phyloP scores from a whole-genome alignment of 306 rosid species.

The Hippophae gyantsensis region DNA sequence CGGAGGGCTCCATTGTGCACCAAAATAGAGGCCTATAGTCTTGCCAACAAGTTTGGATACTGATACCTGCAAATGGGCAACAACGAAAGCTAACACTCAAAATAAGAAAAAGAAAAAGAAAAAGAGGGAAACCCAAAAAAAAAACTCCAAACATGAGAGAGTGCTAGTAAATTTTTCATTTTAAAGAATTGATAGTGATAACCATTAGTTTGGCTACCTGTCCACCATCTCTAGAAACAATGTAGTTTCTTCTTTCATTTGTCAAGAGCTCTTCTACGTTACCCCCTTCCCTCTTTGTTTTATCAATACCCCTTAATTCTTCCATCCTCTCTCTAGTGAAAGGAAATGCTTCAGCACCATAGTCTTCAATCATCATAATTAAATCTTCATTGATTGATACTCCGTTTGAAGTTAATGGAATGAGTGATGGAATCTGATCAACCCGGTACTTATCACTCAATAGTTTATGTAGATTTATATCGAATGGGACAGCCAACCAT shows the following conservation, averaged over 20 bases:
- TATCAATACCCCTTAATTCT: slow-evolving; percentile 54
- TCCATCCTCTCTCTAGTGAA: slow-evolving; percentile 63
- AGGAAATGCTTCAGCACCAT: slow-evolving; percentile 83
- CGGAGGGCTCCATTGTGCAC: slow-evolving; percentile 88
- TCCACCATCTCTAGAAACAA: slow-evolving; percentile 45
- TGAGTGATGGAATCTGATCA: slow-evolving; percentile 64
- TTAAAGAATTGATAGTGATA: no score
- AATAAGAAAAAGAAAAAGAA: no score
- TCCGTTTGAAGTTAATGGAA: slow-evolving; percentile 46
- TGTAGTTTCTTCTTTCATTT: slow-evolving; percentile 41
- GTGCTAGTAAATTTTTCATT: no score
- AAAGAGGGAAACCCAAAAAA: no score
- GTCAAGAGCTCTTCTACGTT: slow-evolving; percentile 52
- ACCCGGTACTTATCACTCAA: slow-evolving; percentile 38
- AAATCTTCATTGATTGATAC: slow-evolving; percentile 42
- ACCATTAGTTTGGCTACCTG: slow-evolving; percentile 28
- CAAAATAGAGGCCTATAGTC: slow-evolving; percentile 69
- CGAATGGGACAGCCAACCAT: slow-evolving; percentile 77
- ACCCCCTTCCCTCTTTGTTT: slow-evolving; percentile 54
- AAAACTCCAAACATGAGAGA: no score
- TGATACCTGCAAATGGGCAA: slow-evolving; percentile 34
- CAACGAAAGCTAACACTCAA: neutral
- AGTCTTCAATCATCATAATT: slow-evolving; percentile 68
- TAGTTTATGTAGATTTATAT: slow-evolving; percentile 41
- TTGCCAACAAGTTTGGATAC: slow-evolving; percentile 58